A percentile compares a stretch with the other conserved stretches of the same genome.
Evolutionary conservation across 1,139 yeast species (phyloP).

Genomic region (Ogataea hybrid): DNA sequence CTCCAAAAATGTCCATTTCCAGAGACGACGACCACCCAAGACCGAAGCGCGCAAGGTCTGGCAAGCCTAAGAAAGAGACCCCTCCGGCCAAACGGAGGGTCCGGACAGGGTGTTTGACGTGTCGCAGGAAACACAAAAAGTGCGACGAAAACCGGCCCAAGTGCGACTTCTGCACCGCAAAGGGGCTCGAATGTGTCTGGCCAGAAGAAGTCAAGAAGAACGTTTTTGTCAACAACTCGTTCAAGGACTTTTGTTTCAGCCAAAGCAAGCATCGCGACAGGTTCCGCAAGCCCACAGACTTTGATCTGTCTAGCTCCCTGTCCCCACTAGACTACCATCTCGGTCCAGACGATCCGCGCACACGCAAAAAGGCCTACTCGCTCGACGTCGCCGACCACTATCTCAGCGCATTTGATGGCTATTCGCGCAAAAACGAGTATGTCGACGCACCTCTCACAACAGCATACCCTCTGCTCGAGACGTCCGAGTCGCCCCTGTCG

Average conservation of each 20-base stretch:
- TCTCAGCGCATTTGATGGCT: conserved; percentile 20
- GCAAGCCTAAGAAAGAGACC: conserved; percentile 26
- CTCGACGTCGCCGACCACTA: conserved; percentile 13
- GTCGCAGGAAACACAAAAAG: conserved; percentile 43
- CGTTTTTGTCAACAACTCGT: conserved; percentile 26
- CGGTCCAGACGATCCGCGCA: conserved; percentile 4
- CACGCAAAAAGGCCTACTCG: conserved; percentile 14
- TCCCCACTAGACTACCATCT: conserved; percentile 16
- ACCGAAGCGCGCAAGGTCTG: conserved; percentile 12
- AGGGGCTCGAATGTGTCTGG: conserved; percentile 39
- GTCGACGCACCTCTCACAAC: conserved; percentile 6
- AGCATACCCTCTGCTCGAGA: conserved; percentile 13
- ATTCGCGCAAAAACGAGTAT: conserved; percentile 15
- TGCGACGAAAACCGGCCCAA: conserved; percentile 44
- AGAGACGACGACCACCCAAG: conserved; percentile 6
- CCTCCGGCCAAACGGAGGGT: conserved; percentile 36
- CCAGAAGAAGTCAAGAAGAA: conserved; percentile 33
- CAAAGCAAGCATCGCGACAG: conserved; percentile 8
- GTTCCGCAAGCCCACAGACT: conserved; percentile 1
- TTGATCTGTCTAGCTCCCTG: not conserved
- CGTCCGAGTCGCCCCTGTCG: conserved; percentile 20
- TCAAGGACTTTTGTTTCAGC: conserved; percentile 24
- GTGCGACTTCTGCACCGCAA: conserved; percentile 38
- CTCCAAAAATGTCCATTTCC: conserved; percentile 1
- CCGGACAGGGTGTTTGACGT: conserved; percentile 45